Base-by-base conservation (phyloP, 345 rosid genomes). In the Kernera saxatilis region DNA sequence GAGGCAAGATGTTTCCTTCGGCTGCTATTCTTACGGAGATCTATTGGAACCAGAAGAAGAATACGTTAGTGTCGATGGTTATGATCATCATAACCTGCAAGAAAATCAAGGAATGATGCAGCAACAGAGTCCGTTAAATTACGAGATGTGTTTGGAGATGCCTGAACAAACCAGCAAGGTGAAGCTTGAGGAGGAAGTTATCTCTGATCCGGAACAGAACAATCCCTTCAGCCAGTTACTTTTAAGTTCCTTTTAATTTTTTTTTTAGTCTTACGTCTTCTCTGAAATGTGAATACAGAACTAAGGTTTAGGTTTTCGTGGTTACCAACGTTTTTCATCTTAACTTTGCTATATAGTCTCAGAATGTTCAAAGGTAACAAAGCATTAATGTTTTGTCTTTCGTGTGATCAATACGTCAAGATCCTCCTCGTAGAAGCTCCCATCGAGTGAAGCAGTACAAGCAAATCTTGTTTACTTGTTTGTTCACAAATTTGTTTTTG, bases 141-240 rank as follows among this genome's bases (percentile, higher is more conserved):
- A 63, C 45, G 39, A 72, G 2, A 55, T 14, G 70, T 11, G 41
- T 32, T 32, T 12, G 53, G 44, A 63, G 36, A 72, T 12, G 49
- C 36, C 49, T 40, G 45, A 61, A 21, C 69, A 40, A 30, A 32
- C 23, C 5, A 18, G 3, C 35, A 46, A 46, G 1, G 64, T 52
- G 6, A 63, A 62, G 63, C 69, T 29, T 63, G 76, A 72, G 57
- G 25, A 72, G 36, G 54, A 12, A 35, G 26, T 3, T 2, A 39
- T 58, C 37, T 70, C 48, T 56, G 56, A 44, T 33, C 52, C 15
- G 17, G 66, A 58, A 58, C n/a, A 44, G 5, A 25, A 45, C 37
- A 17, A 35, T 35, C 14, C 23, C 66, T 4, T 41, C 23, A 54
- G 63, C 32, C 53, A 68, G 15, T 18, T 41, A 21, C n/a, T 68